Base-by-base conservation (phyloP, 257 asterid genomes). In the Apocynum venetum region DNA sequence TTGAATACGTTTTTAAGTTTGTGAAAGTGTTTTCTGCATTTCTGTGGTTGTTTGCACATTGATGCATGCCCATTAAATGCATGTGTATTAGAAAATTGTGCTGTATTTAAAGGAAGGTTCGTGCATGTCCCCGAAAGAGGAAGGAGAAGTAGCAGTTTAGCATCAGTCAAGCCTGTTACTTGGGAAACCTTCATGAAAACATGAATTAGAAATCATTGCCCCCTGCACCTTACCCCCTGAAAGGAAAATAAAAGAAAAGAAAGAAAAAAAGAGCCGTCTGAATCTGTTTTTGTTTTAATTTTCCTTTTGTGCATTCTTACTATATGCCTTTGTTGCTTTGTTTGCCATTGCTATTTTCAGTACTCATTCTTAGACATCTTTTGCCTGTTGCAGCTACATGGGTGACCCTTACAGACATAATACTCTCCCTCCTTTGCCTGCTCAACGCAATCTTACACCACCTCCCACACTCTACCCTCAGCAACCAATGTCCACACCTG, bases 401-500 rank as follows among this genome's bases (percentile, higher is more conserved):
- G 88, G 86, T 6, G 98, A 91, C 59, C 85, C 91, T 0, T 89
- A 87, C 87, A 92, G 88, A 84, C 90, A 91, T 86, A 92, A 92
- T 15, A 79, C 80, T 55, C 92, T 95, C 75, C 98, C 98, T 82
- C 98, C 98, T 3, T 90, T 95, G 51, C 98, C 98, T 20, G 98
- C 98, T 38, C 98, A 95, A 76, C 93, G 87, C 79, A 95, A 95
- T 82, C 86, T 92, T 86, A 93, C 96, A 2, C 98, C 98, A 11
- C 98, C 98, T 68, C 97, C 97, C 76, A 95, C 98, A 36, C 98
- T 95, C 69, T 95, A 95, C 81, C 98, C 98, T 0, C 98, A 95
- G 87, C 96, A 91, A 83, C 98, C 98, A 51, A 92, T 95, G 96
- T 89, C 91, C 36, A 89, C 98, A 6, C 98, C 98, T 0, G 96